Percentiles rank a stretch among this genome's conserved stretches.
Conservation (phyloP, 2,329 filamentous ascomycete species). For the Aspergillus sp. region DNA sequence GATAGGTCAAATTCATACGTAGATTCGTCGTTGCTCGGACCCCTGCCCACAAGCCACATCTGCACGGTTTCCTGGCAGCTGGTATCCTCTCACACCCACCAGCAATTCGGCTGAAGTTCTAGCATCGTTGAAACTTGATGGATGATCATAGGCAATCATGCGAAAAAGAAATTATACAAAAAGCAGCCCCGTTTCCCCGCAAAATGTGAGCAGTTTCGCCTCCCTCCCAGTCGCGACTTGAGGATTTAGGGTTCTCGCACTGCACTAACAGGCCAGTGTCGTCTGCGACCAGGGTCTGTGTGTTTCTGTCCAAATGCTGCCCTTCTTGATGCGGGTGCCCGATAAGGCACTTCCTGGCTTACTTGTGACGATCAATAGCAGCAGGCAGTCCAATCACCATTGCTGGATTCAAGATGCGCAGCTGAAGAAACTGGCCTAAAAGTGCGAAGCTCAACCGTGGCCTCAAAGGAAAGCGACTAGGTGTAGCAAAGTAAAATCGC, state of each 20-base stretch:
- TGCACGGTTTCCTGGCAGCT: slow-evolving; percentile 15
- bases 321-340: slow-evolving; percentile 9
- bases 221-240: background rate
- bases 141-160: background rate
- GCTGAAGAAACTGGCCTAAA: background rate
- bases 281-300: slow-evolving; percentile 8
- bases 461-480: background rate
- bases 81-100: slow-evolving; percentile 1
- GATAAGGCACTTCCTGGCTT: background rate
- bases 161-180: slow-evolving; percentile 5
- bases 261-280: background rate
- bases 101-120: slow-evolving; percentile 3
- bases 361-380: background rate
- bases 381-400: background rate
- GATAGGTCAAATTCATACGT: slow-evolving; percentile 11
- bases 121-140: background rate
- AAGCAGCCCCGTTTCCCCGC: slow-evolving; percentile 18
- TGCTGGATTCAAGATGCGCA: background rate
- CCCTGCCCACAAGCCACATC: slow-evolving; percentile 14
- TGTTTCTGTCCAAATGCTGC: slow-evolving; percentile 1
- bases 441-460: no score
- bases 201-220: slow-evolving; percentile 12
- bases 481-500: background rate
- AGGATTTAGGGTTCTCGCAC: background rate
- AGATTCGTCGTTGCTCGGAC: slow-evolving; percentile 5